A percentile compares a stretch with the other conserved stretches of the same genome.
Evolutionary conservation across 169 alveolate species (phyloP).

Genomic region (Ichthyophthirius multifiliis): DNA sequence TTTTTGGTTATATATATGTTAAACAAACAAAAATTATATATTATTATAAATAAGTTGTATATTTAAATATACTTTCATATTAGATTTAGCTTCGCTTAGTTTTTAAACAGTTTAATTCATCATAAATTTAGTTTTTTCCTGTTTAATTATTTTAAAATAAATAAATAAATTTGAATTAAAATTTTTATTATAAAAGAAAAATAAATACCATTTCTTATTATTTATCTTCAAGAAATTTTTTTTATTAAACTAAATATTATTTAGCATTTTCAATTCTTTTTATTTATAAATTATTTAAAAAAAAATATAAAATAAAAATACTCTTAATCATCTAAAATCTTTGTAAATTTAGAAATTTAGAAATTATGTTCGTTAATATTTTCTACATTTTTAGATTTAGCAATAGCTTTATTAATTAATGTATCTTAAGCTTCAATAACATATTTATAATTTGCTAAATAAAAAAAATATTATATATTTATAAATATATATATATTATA

Average conservation of each 20-base stretch:
- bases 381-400: not conserved
- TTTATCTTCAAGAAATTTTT: not conserved
- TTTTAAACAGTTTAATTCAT: not conserved
- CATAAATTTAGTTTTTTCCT: not conserved
- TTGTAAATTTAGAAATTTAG: not conserved
- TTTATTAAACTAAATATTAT: not conserved
- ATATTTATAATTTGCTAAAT: not conserved
- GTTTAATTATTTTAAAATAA: too few species aligned
- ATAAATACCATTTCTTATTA: not conserved
- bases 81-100: not conserved
- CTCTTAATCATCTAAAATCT: conserved; percentile 4
- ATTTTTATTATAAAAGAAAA: not conserved
- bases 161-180: not conserved
- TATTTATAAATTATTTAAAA: not conserved
- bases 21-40: not conserved
- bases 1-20: too few species aligned
- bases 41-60: not conserved
- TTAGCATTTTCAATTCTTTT: conserved; percentile 6
- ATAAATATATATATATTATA: too few species aligned
- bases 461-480: not conserved
- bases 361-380: not conserved
- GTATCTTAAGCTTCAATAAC: conserved; percentile 1
- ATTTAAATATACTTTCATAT: not conserved
- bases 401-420: not conserved
- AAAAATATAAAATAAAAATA: not conserved